Conservation (phyloP, 148 eudicot genomes). For the Beta vulgaris region DNA sequence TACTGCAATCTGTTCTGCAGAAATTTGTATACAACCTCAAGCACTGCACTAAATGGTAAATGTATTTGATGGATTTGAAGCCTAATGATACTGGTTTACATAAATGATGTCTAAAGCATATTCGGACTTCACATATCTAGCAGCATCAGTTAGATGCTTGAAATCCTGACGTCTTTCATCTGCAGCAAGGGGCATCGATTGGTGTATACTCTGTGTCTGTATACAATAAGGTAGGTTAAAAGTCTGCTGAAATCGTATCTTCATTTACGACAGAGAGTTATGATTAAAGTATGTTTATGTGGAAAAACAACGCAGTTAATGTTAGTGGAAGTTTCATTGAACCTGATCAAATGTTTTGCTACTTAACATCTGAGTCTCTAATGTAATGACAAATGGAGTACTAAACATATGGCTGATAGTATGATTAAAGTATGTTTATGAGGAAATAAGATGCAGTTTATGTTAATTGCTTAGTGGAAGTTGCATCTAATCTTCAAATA, state of each 20-base stretch:
- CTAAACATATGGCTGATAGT: background rate
- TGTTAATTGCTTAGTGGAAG: conserved; percentile 16
- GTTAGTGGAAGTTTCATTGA: conserved; percentile 1
- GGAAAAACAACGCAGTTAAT: conserved; percentile 8
- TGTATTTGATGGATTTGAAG: too few relatives aligned
- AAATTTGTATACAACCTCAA: background rate
- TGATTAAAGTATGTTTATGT: conserved; percentile 13
- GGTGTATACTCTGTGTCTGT: background rate
- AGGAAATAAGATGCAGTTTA: conserved; percentile 5
- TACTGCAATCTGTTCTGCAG: background rate
- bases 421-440: conserved; percentile 14
- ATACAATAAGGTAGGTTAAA: background rate
- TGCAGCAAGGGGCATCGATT: background rate
- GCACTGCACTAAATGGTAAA: background rate
- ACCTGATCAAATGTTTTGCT: background rate
- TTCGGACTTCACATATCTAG: background rate
- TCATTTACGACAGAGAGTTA: conserved; percentile 6
- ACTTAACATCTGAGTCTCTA: background rate
- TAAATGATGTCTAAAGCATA: background rate
- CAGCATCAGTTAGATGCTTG: background rate
- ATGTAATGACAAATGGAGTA: background rate
- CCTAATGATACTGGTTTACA: too few relatives aligned
- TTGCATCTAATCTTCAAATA: background rate
- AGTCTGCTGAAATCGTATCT: background rate
- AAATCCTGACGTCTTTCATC: background rate